phyloP scores from a whole-genome alignment of 495 filamentous ascomycete species.

The Immersiella caudata region DNA sequence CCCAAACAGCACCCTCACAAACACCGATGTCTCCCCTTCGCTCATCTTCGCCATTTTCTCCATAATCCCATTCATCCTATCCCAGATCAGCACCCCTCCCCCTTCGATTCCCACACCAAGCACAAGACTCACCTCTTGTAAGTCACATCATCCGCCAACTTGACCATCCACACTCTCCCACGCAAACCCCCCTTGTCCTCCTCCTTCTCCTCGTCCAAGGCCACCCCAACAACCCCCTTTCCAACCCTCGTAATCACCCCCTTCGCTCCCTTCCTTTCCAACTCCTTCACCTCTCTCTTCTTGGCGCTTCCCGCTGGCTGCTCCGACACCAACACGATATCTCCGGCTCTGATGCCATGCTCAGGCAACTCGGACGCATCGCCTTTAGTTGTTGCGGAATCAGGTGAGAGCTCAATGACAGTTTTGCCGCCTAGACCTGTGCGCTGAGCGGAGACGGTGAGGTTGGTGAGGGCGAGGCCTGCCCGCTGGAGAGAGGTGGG shows the following conservation, averaged over 20 bases:
- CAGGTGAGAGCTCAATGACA: slow-evolving; percentile 77
- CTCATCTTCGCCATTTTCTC: slow-evolving; percentile 71
- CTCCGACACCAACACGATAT: slow-evolving; percentile 82
- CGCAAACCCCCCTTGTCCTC: slow-evolving; percentile 63
- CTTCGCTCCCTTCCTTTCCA: slow-evolving; percentile 66
- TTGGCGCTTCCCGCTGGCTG: slow-evolving; percentile 70
- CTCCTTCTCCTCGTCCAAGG: slow-evolving; percentile 63
- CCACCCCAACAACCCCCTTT: slow-evolving; percentile 68
- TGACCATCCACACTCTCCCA: slow-evolving; percentile 74
- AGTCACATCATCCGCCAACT: slow-evolving; percentile 94
- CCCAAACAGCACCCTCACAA: slow-evolving; percentile 85
- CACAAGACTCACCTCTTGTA: slow-evolving; percentile 65
- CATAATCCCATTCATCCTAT: slow-evolving; percentile 89
- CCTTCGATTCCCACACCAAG: neutral
- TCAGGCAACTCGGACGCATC: slow-evolving; percentile 59
- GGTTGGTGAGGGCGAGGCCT: slow-evolving; percentile 83
- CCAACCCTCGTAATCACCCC: slow-evolving; percentile 80
- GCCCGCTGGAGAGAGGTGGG: slow-evolving; percentile 78
- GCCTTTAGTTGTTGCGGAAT: slow-evolving; percentile 61
- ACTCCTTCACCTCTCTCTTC: slow-evolving; percentile 69
- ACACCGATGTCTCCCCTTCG: slow-evolving; percentile 67
- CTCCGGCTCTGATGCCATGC: slow-evolving; percentile 84
- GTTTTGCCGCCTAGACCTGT: slow-evolving; percentile 89
- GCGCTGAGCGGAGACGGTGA: slow-evolving; percentile 74
- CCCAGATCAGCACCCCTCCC: neutral